These are phyloP conservation scores for Gelatoporia subvermispora DNA, from an alignment of 768 basidiomycete species.

Conservation along the genomic window DNA sequence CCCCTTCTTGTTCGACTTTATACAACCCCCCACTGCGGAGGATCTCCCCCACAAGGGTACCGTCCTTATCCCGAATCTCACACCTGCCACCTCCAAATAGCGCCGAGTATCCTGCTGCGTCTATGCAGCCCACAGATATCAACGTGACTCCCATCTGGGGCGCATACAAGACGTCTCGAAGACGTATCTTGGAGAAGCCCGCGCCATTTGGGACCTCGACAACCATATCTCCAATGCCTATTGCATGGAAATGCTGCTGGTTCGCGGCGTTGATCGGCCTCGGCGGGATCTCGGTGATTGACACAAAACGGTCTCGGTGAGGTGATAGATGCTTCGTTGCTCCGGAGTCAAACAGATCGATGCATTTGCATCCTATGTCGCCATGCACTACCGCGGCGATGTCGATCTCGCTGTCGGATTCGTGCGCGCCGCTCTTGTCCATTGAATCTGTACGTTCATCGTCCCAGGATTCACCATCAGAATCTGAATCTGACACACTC, in stretches of 20 bases:
- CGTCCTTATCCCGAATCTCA: constrained; percentile 7
- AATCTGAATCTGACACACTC: no score
- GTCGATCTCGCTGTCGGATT: no score
- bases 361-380: no score
- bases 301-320: no score
- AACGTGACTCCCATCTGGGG: constrained; percentile 17
- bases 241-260: constrained; percentile 18
- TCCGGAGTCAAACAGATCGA: no score
- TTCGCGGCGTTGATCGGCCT: constrained; percentile 21
- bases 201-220: not conserved
- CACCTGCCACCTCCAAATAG: constrained; percentile 7
- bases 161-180: constrained; percentile 18
- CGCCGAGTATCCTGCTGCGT: no score
- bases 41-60: constrained; percentile 8
- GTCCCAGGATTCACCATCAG: no score
- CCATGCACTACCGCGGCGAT: no score
- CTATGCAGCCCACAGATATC: constrained; percentile 15
- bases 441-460: no score
- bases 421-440: no score
- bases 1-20: not conserved
- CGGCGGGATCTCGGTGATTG: constrained; percentile 8
- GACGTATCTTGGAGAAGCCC: not conserved
- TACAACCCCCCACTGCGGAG: constrained; percentile 18
- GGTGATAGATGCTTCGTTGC: no score
- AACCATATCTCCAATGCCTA: no score